phyloP scores from a whole-genome alignment of 176 grass and related monocot genomes.

The Musa acuminata region DNA sequence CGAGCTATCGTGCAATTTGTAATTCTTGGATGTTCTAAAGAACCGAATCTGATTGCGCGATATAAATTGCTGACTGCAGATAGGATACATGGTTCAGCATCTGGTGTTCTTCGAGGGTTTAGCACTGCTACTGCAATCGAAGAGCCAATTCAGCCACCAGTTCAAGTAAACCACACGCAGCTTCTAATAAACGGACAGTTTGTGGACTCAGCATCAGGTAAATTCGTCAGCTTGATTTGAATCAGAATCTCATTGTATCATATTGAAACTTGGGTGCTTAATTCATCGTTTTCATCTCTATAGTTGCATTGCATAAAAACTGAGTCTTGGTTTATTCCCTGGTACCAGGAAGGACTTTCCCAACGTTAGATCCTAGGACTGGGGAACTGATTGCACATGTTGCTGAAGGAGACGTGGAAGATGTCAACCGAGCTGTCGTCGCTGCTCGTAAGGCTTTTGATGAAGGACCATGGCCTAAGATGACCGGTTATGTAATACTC shows the following conservation, averaged over 20 bases:
- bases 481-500: slow-evolving; percentile 69
- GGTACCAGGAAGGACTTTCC: slow-evolving; percentile 51
- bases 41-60: neutral
- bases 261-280: too few relatives aligned
- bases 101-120: slow-evolving; percentile 32
- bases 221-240: neutral
- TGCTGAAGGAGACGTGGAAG: slow-evolving; percentile 61
- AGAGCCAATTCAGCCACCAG: slow-evolving; percentile 49
- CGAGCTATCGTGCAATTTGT: neutral
- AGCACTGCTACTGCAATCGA: slow-evolving; percentile 36
- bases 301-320: too few relatives aligned
- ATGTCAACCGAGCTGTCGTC: slow-evolving; percentile 44
- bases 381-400: slow-evolving; percentile 66
- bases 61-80: slow-evolving; percentile 22
- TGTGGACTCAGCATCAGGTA: slow-evolving; percentile 75
- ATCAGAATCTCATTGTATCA: neutral
- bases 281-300: too few relatives aligned
- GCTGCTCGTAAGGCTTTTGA: slow-evolving; percentile 78
- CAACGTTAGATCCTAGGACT: slow-evolving; percentile 63
- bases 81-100: slow-evolving; percentile 27
- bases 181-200: slow-evolving; percentile 85
- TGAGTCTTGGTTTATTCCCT: neutral
- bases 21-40: too few relatives aligned
- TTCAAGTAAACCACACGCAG: slow-evolving; percentile 64
- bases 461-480: slow-evolving; percentile 72